Evolutionary conservation across 306 rosid genomes (phyloP).

Genomic region (Glycine latifolia): DNA sequence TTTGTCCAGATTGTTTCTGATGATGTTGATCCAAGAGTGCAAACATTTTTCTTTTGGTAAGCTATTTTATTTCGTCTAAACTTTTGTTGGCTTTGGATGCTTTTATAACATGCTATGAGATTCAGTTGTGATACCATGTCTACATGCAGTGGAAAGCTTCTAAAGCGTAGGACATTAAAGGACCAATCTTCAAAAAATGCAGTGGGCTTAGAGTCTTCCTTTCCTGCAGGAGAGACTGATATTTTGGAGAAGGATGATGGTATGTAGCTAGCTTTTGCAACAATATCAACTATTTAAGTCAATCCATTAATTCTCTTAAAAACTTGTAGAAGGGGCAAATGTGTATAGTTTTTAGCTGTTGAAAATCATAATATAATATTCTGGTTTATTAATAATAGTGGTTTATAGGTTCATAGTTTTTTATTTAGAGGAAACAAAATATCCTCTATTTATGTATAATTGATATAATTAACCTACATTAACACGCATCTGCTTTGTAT

Average conservation of each 20-base stretch:
- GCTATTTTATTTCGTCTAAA: slow-evolving; percentile 38
- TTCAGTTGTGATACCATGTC: slow-evolving; percentile 37
- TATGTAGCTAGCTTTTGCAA: slow-evolving; percentile 49
- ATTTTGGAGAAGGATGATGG: slow-evolving; percentile 76
- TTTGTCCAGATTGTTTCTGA: slow-evolving; percentile 66
- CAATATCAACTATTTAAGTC: slow-evolving; percentile 6
- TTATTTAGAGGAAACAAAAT: no score
- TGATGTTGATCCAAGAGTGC: slow-evolving; percentile 76
- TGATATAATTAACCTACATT: no score
- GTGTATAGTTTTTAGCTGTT: neutral
- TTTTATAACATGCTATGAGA: slow-evolving; percentile 37
- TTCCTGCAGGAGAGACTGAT: slow-evolving; percentile 54
- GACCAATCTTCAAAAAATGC: slow-evolving; percentile 44
- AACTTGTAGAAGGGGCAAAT: neutral
- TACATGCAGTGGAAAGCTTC: slow-evolving; percentile 71
- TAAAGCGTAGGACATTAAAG: slow-evolving; percentile 61
- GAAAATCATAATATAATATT: no score
- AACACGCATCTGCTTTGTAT: no score
- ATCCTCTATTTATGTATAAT: no score
- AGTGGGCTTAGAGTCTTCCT: slow-evolving; percentile 49
- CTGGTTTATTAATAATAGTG: no score
- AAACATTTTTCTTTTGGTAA: slow-evolving; percentile 73
- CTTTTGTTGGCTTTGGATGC: slow-evolving; percentile 27
- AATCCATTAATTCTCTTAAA: slow-evolving; percentile 11
- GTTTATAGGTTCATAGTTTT: no score